phyloP scores from a whole-genome alignment of 1,139 yeast genomes.

The Saccharomyces hybrid region DNA sequence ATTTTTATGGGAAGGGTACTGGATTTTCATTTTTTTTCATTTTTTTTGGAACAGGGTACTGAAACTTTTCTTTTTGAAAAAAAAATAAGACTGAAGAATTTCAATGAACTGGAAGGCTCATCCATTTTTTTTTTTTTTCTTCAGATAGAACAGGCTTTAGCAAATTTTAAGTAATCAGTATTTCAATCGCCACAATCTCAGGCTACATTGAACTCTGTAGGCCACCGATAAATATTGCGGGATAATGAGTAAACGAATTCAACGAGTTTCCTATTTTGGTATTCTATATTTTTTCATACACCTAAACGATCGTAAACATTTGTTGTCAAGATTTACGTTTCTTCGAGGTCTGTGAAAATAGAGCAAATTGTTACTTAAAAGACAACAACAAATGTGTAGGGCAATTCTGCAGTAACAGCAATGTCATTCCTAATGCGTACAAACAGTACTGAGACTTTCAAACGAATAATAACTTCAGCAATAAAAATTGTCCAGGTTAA shows the following conservation, averaged over 20 bases:
- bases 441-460: background rate
- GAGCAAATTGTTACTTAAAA: background rate
- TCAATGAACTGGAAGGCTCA: background rate
- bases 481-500: conserved; percentile 1
- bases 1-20: background rate
- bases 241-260: background rate
- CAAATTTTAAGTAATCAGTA: background rate
- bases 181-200: background rate
- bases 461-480: conserved; percentile 1
- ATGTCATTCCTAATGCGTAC: background rate
- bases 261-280: background rate
- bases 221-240: background rate
- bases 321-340: background rate
- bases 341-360: background rate
- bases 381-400: background rate
- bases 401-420: background rate
- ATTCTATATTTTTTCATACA: background rate
- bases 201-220: background rate
- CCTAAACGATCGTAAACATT: background rate
- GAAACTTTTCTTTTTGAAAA: background rate
- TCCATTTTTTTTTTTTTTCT: background rate
- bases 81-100: too few relatives aligned
- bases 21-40: too few relatives aligned
- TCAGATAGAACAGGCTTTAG: background rate
- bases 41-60: too few relatives aligned